These are phyloP conservation scores for Fusarium newnesense DNA, from an alignment of 2,329 filamentous ascomycete genomes.

Conservation along the genomic window DNA sequence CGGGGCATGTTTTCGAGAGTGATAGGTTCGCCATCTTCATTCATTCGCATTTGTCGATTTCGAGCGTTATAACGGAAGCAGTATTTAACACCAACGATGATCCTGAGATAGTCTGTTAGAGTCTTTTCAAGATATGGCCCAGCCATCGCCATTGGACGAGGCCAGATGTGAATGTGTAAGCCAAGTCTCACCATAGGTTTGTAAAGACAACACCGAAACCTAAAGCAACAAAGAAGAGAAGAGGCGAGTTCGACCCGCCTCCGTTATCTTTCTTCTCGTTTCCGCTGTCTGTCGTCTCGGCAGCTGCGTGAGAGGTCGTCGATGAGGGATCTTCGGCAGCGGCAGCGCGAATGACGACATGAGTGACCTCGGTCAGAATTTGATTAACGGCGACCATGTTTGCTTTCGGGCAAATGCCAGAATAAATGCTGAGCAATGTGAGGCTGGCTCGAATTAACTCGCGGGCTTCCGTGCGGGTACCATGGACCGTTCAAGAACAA, in stretches of 20 bases:
- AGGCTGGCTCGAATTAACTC: slow-evolving; percentile 43
- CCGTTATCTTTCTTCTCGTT: slow-evolving; percentile 34
- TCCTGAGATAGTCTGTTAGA: slow-evolving; percentile 69
- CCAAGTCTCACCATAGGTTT: slow-evolving; percentile 84
- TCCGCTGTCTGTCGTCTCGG: slow-evolving; percentile 21
- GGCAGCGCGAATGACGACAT: slow-evolving; percentile 39
- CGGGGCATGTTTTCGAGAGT: slow-evolving; percentile 86
- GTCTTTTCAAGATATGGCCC: neutral
- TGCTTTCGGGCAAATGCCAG: slow-evolving; percentile 21
- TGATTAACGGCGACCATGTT: slow-evolving; percentile 43
- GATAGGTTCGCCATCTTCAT: slow-evolving; percentile 87
- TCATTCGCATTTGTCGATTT: slow-evolving; percentile 81
- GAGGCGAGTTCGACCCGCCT: slow-evolving; percentile 54
- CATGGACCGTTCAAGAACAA: slow-evolving; percentile 39
- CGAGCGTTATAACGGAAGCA: slow-evolving; percentile 98
- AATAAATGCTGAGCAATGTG: slow-evolving; percentile 28
- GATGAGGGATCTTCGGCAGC: slow-evolving; percentile 34
- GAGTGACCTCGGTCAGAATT: slow-evolving; percentile 42
- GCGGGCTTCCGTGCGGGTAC: slow-evolving; percentile 41
- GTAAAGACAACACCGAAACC: slow-evolving; percentile 99
- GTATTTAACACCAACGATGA: slow-evolving; percentile 99
- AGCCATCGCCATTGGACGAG: slow-evolving; percentile 70
- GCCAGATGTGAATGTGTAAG: slow-evolving; percentile 2
- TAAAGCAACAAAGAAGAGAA: slow-evolving; percentile 88
- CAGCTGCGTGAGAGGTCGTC: slow-evolving; percentile 33